Evolutionary conservation across 2,329 filamentous ascomycete genomes (phyloP).

Genomic region (Fusarium lyarnte): DNA sequence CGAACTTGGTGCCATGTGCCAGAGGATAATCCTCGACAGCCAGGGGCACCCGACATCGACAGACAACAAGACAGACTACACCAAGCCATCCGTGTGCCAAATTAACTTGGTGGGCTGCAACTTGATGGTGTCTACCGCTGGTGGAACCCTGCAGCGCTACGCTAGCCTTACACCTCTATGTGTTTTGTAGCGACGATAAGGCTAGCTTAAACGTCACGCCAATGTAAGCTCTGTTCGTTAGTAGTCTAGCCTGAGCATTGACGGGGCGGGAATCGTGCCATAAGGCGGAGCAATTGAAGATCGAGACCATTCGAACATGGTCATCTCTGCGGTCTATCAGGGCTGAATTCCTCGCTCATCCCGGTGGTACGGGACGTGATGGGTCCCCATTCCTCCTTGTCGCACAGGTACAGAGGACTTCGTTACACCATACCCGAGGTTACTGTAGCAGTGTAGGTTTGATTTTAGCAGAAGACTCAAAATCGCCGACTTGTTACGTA

Average conservation of each 20-base stretch:
- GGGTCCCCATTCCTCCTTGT: constrained; percentile 38
- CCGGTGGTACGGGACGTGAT: constrained; percentile 40
- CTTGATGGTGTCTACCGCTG: constrained; percentile 30
- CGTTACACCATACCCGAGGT: constrained; percentile 31
- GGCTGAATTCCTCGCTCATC: constrained; percentile 37
- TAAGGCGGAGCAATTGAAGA: constrained; percentile 41
- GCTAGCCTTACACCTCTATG: constrained; percentile 6
- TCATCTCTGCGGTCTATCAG: constrained; percentile 23
- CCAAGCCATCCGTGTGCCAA: constrained; percentile 45
- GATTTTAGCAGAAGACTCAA: constrained; percentile 12
- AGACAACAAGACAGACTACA: constrained; percentile 19
- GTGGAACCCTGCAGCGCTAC: constrained; percentile 27
- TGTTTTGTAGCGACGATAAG: constrained; percentile 31
- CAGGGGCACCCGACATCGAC: constrained; percentile 25
- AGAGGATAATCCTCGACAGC: constrained; percentile 30
- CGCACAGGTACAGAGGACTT: constrained; percentile 25
- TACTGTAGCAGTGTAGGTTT: constrained; percentile 18
- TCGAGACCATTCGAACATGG: constrained; percentile 42
- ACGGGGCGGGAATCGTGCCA: constrained; percentile 42
- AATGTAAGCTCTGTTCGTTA: constrained; percentile 38
- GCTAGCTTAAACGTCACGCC: constrained; percentile 41
- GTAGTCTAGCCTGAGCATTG: constrained; percentile 28
- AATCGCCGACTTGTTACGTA: constrained; percentile 19
- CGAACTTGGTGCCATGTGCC: constrained; percentile 37
- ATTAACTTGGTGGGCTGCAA: constrained; percentile 29